Percentiles rank a stretch among this genome's conserved stretches.
Evolutionary conservation across 495 filamentous ascomycete genomes (phyloP).

Genomic region (Endocarpon pusillum): DNA sequence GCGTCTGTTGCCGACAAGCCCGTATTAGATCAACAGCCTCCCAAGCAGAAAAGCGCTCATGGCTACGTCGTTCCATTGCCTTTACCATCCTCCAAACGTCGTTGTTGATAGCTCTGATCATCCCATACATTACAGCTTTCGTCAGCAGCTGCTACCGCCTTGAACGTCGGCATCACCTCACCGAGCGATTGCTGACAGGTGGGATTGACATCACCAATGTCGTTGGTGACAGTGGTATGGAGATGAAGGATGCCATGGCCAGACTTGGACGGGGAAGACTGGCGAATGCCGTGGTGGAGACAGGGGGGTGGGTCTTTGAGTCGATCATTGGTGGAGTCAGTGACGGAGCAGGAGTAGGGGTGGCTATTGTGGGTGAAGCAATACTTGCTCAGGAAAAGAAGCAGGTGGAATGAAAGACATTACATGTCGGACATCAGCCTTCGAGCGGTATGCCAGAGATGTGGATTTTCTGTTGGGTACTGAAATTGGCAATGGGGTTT

Average conservation of each 20-base stretch:
- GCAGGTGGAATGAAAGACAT: conserved; percentile 7
- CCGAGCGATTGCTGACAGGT: conserved; percentile 31
- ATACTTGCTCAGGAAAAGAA: conserved; percentile 15
- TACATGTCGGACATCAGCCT: conserved; percentile 5
- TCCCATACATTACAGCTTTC: neutral
- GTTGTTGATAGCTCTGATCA: neutral
- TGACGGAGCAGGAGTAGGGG: conserved; percentile 45
- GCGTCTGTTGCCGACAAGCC: no score
- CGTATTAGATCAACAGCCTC: no score
- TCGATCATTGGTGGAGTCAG: conserved; percentile 43
- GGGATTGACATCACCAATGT: conserved; percentile 33
- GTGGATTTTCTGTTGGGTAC: no score
- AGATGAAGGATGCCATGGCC: conserved; percentile 29
- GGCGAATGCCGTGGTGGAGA: conserved; percentile 30
- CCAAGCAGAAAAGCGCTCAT: no score
- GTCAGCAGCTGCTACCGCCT: conserved; percentile 28
- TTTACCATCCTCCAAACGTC: no score
- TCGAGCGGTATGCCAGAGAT: neutral
- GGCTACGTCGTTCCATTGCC: no score
- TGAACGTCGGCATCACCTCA: conserved; percentile 46
- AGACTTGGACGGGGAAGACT: conserved; percentile 39
- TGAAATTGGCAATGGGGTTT: no score
- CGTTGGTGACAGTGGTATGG: conserved; percentile 32
- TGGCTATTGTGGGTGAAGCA: conserved; percentile 30
- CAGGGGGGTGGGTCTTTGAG: conserved; percentile 39